Evolutionary conservation across 441 rosid species (phyloP).

Genomic region (Gossypium laxum): DNA sequence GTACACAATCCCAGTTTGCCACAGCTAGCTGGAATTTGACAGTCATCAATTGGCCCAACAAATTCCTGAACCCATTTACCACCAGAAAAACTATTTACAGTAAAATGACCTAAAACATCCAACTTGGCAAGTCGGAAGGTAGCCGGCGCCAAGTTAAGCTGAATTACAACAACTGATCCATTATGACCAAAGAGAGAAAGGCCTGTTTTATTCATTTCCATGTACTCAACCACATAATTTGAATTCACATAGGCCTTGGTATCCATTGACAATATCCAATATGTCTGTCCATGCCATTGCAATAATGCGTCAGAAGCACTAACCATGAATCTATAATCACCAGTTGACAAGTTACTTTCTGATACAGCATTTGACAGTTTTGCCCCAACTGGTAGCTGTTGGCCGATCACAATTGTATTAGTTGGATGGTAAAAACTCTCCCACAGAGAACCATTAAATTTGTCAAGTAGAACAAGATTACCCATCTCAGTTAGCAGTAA

Average conservation of each 20-base stretch:
- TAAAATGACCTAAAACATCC: conserved; percentile 47
- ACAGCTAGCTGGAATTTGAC: conserved; percentile 54
- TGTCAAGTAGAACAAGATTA: conserved; percentile 59
- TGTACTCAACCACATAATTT: conserved; percentile 33
- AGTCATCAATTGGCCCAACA: conserved; percentile 44
- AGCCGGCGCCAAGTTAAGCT: conserved; percentile 31
- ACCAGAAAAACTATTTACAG: conserved; percentile 34
- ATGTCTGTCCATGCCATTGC: conserved; percentile 52
- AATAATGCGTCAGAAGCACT: conserved; percentile 38
- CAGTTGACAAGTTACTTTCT: conserved; percentile 33
- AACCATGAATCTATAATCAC: conserved; percentile 49
- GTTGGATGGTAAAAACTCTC: conserved; percentile 66
- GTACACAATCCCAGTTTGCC: conserved; percentile 50
- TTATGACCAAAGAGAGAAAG: conserved; percentile 47
- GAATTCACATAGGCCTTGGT: conserved; percentile 34
- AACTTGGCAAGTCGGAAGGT: conserved; percentile 50
- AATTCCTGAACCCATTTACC: conserved; percentile 33
- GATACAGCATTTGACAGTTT: conserved; percentile 42
- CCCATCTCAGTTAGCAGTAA: conserved; percentile 57
- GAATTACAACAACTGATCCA: conserved; percentile 39
- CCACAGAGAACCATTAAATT: conserved; percentile 53
- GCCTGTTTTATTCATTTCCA: conserved; percentile 55
- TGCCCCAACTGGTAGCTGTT: conserved; percentile 32
- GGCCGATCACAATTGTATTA: conserved; percentile 66
- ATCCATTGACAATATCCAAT: conserved; percentile 70